Percentiles rank a stretch among this genome's conserved stretches.
Evolutionary conservation across 768 basidiomycete genomes (phyloP).

Genomic region (Rhodotorula sphaerocarpa): DNA sequence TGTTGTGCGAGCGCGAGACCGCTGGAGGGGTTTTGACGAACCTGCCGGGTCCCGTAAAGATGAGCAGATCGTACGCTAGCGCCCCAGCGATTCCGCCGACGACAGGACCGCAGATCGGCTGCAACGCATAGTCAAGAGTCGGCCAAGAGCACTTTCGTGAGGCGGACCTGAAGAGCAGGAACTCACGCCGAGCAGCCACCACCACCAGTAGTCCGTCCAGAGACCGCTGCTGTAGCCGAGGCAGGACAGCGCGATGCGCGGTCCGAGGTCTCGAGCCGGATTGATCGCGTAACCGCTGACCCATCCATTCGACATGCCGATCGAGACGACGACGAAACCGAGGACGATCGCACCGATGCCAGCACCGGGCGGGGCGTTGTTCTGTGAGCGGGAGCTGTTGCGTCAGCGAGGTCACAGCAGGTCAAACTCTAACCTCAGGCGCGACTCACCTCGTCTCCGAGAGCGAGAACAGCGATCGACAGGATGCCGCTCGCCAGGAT

Average conservation of each 20-base stretch:
- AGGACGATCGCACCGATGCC: constrained; percentile 34
- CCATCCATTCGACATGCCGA: constrained; percentile 30
- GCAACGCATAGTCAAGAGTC: too few relatives aligned
- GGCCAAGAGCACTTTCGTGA: neutral
- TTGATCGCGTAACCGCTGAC: constrained; percentile 30
- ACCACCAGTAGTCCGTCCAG: constrained; percentile 23
- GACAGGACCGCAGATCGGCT: constrained; percentile 18
- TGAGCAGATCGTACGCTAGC: constrained; percentile 19
- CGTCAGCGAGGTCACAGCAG: too few relatives aligned
- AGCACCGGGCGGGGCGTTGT: constrained; percentile 32
- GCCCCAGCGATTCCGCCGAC: constrained; percentile 15
- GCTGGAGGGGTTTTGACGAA: neutral
- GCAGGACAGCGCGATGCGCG: constrained; percentile 22
- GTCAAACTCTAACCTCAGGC: too few relatives aligned
- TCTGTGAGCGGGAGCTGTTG: neutral
- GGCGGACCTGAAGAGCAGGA: neutral
- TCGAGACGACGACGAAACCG: constrained; percentile 27
- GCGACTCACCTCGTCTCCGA: constrained; percentile 28
- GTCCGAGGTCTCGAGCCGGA: constrained; percentile 23
- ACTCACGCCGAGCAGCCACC: constrained; percentile 31
- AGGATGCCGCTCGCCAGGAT: constrained; percentile 21
- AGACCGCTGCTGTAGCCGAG: constrained; percentile 26
- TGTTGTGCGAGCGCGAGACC: neutral
- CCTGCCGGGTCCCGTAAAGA: constrained; percentile 25
- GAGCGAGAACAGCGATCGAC: constrained; percentile 22